Evolutionary conservation across 1,139 yeast genomes (phyloP).

Genomic region (Suhomyces bokatorum): DNA sequence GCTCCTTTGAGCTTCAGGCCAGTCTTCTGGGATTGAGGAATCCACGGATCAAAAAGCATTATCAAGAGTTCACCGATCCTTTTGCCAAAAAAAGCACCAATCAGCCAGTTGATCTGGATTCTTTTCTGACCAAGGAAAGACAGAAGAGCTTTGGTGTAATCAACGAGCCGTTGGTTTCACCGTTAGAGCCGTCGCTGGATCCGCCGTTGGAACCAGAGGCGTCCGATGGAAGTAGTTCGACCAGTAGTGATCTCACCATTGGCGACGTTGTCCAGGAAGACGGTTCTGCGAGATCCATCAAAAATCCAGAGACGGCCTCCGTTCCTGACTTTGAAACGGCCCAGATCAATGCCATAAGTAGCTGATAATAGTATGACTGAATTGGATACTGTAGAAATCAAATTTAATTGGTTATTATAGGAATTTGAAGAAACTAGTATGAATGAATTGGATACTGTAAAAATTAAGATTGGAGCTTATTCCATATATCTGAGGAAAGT

Average conservation of each 20-base stretch:
- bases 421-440: too few relatives aligned
- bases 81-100: slow-evolving; percentile 8
- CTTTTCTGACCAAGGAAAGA: slow-evolving; percentile 13
- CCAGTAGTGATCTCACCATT: slow-evolving; percentile 10
- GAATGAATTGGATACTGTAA: neutral
- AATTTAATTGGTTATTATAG: too few relatives aligned
- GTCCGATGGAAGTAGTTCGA: slow-evolving; percentile 10
- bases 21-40: slow-evolving; percentile 33
- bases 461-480: too few relatives aligned
- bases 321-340: neutral
- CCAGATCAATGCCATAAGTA: neutral
- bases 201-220: slow-evolving; percentile 3
- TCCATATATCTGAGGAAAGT: too few relatives aligned
- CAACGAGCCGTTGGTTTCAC: neutral
- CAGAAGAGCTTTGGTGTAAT: slow-evolving; percentile 33
- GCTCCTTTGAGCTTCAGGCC: slow-evolving; percentile 22
- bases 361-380: neutral
- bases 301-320: neutral
- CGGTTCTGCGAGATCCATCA: neutral
- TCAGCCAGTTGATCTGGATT: neutral
- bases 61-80: slow-evolving; percentile 23
- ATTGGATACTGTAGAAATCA: too few relatives aligned
- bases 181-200: slow-evolving; percentile 1
- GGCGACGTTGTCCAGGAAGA: slow-evolving; percentile 7
- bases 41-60: slow-evolving; percentile 39